Evolutionary conservation across 2,329 filamentous ascomycete genomes (phyloP), one percentile per base, ranked within the genome.

Genomic region (Diaporthe sp.): DNA sequence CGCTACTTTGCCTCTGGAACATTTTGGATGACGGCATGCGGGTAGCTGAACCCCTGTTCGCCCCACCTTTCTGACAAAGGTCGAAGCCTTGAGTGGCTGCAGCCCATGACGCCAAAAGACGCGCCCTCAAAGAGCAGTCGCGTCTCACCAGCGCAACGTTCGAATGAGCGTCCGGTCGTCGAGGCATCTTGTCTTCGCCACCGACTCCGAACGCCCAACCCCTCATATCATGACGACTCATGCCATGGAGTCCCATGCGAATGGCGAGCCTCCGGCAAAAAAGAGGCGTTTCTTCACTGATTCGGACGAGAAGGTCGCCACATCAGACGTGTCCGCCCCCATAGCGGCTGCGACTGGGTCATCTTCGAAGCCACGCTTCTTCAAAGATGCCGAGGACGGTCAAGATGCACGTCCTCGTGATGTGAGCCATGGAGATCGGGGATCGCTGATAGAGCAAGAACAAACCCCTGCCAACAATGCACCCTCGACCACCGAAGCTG

Each of bases 81-180:
- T 76, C 79, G 80, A 78, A 85, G 85, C 86, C 81, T 79, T 86
- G 85, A 85, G 75, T 73, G 75, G 82, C 81, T 78, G 79, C 32
- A 39, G 56, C 30, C 27, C 13, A 7, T 61, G 68, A 83, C 84
- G 80, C 81, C 80, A 74, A 74, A 73, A 78, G 78, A 81, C 83
- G 83, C 83, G 80, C 75, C 70, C 70, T 75, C 73, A 51, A 71
- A 53, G 70, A 27, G 44, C 35, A 72, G 72, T 78, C 85, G 85
- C 85, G 85, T 85, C 84, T 84, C 81, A 79, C 79, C 69, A 59
- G 19, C 51, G 35, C 32, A 39, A 25, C 8, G 32, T 39, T 27
- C n/a, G 1, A 68, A 6, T n/a, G 15, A 53, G n/a, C 22, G 25
- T 37, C 15, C 15, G 44, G 42, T 39, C 47, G 51, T 58, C 19